Conservation (phyloP, 768 basidiomycete genomes). For the Gymnopilus dilepis region DNA sequence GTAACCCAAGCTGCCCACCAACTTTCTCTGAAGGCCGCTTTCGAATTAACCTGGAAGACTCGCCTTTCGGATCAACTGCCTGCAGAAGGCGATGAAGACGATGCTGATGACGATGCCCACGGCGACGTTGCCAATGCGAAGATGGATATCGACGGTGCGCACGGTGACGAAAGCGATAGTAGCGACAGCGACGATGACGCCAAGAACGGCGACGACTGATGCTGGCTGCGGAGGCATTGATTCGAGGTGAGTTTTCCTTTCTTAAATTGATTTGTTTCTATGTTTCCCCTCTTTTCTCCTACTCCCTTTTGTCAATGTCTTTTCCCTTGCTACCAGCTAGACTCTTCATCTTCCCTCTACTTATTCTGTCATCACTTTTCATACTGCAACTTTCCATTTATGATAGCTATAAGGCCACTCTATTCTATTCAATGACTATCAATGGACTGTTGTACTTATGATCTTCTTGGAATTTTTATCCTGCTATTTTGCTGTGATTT, state of each 20-base stretch:
- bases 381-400: too few species aligned
- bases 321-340: too few species aligned
- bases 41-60: conserved; percentile 4
- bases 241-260: background rate
- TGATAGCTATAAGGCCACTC: background rate
- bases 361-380: too few species aligned
- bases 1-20: conserved; percentile 1
- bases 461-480: background rate
- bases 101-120: background rate
- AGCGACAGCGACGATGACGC: background rate
- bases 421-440: background rate
- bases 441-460: too few species aligned
- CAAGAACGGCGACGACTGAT: background rate
- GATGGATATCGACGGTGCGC: background rate
- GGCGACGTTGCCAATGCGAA: background rate
- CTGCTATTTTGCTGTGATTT: background rate
- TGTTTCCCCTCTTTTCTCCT: background rate
- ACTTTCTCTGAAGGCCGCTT: background rate
- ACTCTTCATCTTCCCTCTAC: too few species aligned
- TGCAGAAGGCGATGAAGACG: background rate
- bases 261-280: background rate
- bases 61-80: background rate
- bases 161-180: background rate
- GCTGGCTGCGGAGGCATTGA: background rate
- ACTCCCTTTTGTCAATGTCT: too few species aligned